Conservation (phyloP, 306 rosid species). For the Sicyos edulis region DNA sequence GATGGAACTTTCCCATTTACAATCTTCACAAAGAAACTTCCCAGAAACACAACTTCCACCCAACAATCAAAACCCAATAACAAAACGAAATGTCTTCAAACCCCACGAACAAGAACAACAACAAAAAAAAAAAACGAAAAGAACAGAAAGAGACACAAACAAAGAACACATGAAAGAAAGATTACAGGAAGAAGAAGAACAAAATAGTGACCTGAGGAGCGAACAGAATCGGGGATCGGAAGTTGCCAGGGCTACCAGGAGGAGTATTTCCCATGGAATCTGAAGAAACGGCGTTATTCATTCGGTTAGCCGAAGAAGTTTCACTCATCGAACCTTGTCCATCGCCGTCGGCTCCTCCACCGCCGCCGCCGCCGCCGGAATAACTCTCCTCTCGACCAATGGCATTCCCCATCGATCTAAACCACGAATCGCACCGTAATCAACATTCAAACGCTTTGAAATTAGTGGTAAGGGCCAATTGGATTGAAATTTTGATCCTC, state of each 20-base stretch:
- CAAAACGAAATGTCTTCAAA: not conserved
- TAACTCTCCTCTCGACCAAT: conserved; percentile 52
- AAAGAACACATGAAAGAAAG: not conserved
- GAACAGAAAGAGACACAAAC: not conserved
- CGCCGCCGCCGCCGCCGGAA: conserved; percentile 8
- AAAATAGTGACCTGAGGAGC: conserved; percentile 62
- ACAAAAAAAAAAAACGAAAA: not conserved
- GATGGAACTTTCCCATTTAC: conserved; percentile 1
- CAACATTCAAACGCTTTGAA: not conserved
- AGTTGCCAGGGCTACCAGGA: conserved; percentile 59
- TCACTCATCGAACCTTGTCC: conserved; percentile 28
- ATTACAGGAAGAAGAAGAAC: not conserved
- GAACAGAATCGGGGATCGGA: conserved; percentile 63
- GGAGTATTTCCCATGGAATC: conserved; percentile 69
- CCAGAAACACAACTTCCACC: not conserved
- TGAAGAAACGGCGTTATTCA: conserved; percentile 38
- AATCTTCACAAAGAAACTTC: conserved; percentile 1
- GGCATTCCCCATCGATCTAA: conserved; percentile 51
- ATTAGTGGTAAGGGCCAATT: not conserved
- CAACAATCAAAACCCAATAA: not conserved
- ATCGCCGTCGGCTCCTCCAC: conserved; percentile 15
- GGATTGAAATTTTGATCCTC: not conserved
- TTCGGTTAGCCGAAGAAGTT: conserved; percentile 22
- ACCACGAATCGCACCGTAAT: not conserved
- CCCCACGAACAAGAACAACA: not conserved